Evolutionary conservation across 83 land plant genomes (phyloP), one percentile per base, ranked within the genome.

Genomic region (Thuja plicata): DNA sequence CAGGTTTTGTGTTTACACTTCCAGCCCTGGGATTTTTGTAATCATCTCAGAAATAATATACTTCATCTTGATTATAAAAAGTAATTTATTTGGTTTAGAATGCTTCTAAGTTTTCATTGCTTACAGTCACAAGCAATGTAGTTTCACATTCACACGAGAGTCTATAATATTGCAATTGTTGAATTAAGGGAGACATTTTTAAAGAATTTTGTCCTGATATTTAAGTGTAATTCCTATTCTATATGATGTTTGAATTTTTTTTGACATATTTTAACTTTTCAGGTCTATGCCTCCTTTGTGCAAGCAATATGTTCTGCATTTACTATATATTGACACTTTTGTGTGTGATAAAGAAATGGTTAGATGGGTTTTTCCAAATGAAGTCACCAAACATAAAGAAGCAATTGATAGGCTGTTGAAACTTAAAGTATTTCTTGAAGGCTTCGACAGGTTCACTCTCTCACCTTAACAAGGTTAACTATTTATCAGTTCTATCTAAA

Each of bases 271-370:
- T 40, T 73, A 37, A 43, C 77, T 87, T 87, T 16, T 17, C 88
- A 88, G 89, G 32, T 88, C 88, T 35, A n/a, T 88, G 85, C 89
- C 89, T 43, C 89, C 88, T 76, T 88, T 88, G 54, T 82, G 86
- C 57, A 88, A 88, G 40, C 46, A 62, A 62, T 88, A 88, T 78
- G 89, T 88, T 48, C 30, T 88, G 6, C 84, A 54, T 45, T 40
- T 88, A 73, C 21, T 88, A 13, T 82, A 88, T 78, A 30, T 88
- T 27, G 89, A 88, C 38, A 46, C 54, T n/a, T 6, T 83, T 38
- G 88, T 88, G 16, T 24, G 30, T 21, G 87, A 38, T 48, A 88
- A 88, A 73, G 35, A 74, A 34, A 43, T 46, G 16, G 48, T 41
- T 5, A 10, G 35, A 77, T 88, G 89, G 89, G 9, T 48, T 46